Percentiles rank a stretch among this genome's conserved stretches.
Conservation (phyloP, 495 filamentous ascomycete species). For the Wilcoxina mikolae region DNA sequence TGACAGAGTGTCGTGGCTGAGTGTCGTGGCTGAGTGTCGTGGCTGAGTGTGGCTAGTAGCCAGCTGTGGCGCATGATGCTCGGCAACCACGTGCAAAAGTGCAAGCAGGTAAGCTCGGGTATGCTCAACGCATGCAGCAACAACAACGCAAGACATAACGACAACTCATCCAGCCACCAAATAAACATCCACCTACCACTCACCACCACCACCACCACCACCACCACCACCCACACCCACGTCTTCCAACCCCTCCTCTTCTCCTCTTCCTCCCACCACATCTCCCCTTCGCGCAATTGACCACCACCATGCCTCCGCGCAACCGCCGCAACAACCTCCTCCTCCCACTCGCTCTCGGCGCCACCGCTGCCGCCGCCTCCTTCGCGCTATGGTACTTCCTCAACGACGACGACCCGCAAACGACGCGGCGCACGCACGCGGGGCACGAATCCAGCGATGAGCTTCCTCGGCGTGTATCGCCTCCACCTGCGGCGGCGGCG, state of each 20-base stretch:
- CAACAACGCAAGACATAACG: background rate
- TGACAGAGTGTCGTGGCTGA: background rate
- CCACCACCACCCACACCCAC: background rate
- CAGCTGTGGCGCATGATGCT: background rate
- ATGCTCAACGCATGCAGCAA: too few species aligned
- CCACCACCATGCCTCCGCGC: conserved; percentile 2
- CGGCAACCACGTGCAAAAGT: background rate
- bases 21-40: background rate
- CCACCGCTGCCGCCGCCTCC: conserved; percentile 17
- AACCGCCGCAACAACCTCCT: conserved; percentile 15
- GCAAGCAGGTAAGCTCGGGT: too few species aligned
- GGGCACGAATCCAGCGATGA: background rate
- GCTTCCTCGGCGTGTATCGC: background rate
- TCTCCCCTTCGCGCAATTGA: background rate
- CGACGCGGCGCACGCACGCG: background rate
- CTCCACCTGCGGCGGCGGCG: background rate
- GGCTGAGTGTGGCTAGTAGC: background rate
- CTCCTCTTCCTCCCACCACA: background rate
- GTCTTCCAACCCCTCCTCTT: background rate
- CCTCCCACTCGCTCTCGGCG: conserved; percentile 20
- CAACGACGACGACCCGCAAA: background rate
- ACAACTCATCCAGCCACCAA: background rate
- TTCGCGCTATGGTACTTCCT: conserved; percentile 2
- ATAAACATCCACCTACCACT: background rate
- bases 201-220: background rate